Conservation (phyloP, 352 stramenopile species). For the Blastocystis sp. region DNA sequence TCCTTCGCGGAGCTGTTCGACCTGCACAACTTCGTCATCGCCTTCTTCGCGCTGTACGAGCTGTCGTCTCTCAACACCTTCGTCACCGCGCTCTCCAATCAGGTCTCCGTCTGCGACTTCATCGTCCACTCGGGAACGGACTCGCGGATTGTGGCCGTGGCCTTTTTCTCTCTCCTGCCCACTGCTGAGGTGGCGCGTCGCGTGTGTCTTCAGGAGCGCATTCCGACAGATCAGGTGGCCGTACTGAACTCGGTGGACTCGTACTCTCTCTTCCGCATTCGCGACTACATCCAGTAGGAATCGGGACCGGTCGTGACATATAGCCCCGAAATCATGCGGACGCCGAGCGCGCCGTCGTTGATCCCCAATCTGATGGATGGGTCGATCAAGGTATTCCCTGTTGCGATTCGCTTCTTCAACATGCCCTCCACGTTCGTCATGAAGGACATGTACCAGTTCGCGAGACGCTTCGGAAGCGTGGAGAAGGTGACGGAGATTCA, state of each 20-base stretch:
- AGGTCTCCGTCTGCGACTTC: slow-evolving; percentile 17
- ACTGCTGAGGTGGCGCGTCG: not conserved
- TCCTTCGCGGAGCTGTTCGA: not conserved
- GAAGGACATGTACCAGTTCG: slow-evolving; percentile 60
- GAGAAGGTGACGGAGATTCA: slow-evolving; percentile 37
- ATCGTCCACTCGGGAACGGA: slow-evolving; percentile 8
- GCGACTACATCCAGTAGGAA: slow-evolving; percentile 34
- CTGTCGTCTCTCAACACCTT: not conserved
- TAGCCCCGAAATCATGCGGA: slow-evolving; percentile 23
- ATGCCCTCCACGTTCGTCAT: slow-evolving; percentile 13
- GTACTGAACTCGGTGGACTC: not conserved
- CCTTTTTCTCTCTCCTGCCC: not conserved
- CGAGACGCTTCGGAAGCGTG: slow-evolving; percentile 45
- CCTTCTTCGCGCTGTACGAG: slow-evolving; percentile 12
- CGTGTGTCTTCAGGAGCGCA: not conserved
- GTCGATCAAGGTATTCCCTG: slow-evolving; percentile 26
- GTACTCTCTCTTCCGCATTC: slow-evolving; percentile 9
- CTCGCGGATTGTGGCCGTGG: not conserved
- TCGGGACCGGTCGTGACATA: not conserved
- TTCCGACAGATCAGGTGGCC: not conserved
- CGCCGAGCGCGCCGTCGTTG: not conserved
- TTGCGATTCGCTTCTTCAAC: slow-evolving; percentile 23
- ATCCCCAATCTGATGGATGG: not conserved
- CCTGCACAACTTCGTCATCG: not conserved
- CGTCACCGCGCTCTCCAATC: not conserved